These are phyloP conservation scores for Aspergillus fischeri DNA, from an alignment of 2,329 filamentous ascomycete genomes.

Conservation along the genomic window DNA sequence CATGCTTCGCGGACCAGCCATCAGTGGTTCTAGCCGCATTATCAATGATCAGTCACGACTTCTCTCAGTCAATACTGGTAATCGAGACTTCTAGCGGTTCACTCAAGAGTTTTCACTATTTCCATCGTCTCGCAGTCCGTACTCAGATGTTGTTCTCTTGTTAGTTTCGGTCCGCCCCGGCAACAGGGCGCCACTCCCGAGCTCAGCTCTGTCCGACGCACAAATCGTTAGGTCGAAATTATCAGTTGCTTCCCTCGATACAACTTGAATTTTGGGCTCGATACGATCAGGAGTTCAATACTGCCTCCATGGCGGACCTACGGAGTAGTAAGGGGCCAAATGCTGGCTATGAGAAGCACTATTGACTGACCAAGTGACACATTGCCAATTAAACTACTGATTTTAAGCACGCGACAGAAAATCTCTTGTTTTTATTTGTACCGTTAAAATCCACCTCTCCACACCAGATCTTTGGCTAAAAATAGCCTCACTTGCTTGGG, in stretches of 20 bases:
- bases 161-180: constrained; percentile 11
- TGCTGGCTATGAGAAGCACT: neutral
- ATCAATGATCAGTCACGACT: neutral
- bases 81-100: neutral
- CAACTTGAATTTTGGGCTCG: neutral
- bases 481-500: constrained; percentile 14
- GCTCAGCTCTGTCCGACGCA: neutral
- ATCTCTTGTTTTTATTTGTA: neutral
- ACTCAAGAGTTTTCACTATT: neutral
- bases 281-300: neutral
- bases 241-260: neutral
- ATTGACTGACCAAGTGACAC: neutral
- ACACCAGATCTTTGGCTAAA: constrained; percentile 23
- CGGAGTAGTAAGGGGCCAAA: neutral
- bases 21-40: neutral
- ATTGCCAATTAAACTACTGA: constrained; percentile 1
- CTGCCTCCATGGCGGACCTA: neutral
- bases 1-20: neutral
- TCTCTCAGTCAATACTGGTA: neutral
- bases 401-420: neutral
- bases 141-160: neutral
- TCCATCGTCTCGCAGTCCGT: neutral
- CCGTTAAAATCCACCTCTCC: neutral
- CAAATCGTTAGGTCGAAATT: neutral
- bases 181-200: constrained; percentile 7